Base-by-base conservation (phyloP, 345 rosid genomes). In the Iberis pinnata region DNA sequence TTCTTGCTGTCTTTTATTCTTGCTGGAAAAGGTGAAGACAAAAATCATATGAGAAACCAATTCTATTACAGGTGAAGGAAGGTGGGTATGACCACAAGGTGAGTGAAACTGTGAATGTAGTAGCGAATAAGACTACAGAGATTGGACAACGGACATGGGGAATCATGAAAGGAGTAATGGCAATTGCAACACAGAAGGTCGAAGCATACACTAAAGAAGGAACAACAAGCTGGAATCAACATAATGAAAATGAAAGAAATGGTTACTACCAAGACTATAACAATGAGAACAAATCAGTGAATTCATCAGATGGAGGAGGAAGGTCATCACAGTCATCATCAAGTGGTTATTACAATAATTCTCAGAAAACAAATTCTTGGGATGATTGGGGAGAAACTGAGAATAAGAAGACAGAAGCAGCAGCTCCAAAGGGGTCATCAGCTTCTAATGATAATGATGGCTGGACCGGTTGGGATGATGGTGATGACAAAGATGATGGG, bases 121-220 rank as follows among this genome's bases (percentile, higher is more conserved):
- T 89, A 36, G 75, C 88, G 13, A 58, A 81, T 48, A 86, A 82
- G 81, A 86, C 97, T 42, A 54, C 83, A 3, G 94, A 86, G 72
- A 81, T 89, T 53, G 95, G 97, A 47, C 86, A 86, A 8, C 83
- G 64, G 72, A 89, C 95, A n/a, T 89, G 97, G 95, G 94, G 95
- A 12, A 80, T 89, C 14, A 76, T 86, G 90, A 86, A 73, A 70
- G 97, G 94, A 54, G 94, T 86, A 43, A 81, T 89, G 89, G 89
- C 89, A 55, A 31, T 89, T 18, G 97, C 95, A 33, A 42, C 81
- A 33, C 89, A 83, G 53, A 89, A 89, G 67, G 97, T 89, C 1
- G 97, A 81, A 70, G 89, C 80, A 58, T 80, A 64, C 33, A 35
- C 97, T 3, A 86, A 83, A 76, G 92, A 89, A 14, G 89, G 86